phyloP scores from a whole-genome alignment of 2,329 filamentous ascomycete species.

The Acrodontium crateriforme region DNA sequence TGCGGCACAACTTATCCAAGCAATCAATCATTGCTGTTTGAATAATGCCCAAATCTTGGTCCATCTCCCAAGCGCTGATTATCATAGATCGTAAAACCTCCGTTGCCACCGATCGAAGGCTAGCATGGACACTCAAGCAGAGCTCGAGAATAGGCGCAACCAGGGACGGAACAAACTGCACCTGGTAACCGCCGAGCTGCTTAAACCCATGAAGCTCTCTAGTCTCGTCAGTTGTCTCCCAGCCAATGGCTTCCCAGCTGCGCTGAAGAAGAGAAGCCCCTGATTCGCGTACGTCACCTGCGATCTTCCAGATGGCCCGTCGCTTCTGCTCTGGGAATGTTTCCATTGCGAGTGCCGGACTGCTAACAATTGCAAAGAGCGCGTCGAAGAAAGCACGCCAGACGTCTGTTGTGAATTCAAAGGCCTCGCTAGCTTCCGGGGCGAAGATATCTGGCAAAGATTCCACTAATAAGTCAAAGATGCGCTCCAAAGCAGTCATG shows the following conservation, averaged over 20 bases:
- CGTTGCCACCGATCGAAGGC: conserved; percentile 75
- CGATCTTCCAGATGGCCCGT: conserved; percentile 95
- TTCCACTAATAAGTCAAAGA: conserved; percentile 67
- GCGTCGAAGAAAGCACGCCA: conserved; percentile 92
- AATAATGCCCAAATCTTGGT: conserved; percentile 78
- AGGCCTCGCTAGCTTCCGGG: conserved; percentile 44
- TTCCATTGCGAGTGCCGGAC: conserved; percentile 76
- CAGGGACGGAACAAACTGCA: conserved; percentile 89
- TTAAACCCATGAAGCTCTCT: conserved; percentile 60
- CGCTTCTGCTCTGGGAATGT: conserved; percentile 96
- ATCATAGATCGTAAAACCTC: conserved; percentile 97
- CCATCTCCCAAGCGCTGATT: conserved; percentile 92
- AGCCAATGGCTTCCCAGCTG: conserved; percentile 92
- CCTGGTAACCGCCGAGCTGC: conserved; percentile 90
- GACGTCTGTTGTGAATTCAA: conserved; percentile 73
- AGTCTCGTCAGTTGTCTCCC: conserved; percentile 79
- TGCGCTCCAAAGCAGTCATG: conserved; percentile 70
- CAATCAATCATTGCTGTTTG: conserved; percentile 96
- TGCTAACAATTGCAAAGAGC: conserved; percentile 76
- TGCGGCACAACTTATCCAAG: conserved; percentile 75
- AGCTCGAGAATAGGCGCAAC: conserved; percentile 86
- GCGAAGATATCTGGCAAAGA: conserved; percentile 79
- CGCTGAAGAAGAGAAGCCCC: conserved; percentile 73
- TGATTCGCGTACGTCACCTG: conserved; percentile 83
- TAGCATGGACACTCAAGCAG: conserved; percentile 89